These are phyloP conservation scores for Ogataea trehalophila DNA, from an alignment of 805 yeast species.

Conservation along the genomic window DNA sequence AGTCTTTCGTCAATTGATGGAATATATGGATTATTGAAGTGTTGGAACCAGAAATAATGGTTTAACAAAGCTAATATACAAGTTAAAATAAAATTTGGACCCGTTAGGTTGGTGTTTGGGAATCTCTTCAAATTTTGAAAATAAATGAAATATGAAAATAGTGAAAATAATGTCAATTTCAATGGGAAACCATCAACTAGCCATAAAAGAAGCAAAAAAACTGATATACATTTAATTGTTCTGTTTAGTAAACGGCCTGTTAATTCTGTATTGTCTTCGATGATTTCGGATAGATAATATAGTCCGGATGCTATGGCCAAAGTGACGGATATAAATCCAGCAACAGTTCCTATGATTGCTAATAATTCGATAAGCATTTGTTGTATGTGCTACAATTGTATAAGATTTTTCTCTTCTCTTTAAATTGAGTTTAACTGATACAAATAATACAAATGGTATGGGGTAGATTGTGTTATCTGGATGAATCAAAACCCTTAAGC, in stretches of 20 bases:
- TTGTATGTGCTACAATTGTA: no score
- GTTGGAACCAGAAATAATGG: slow-evolving; percentile 86
- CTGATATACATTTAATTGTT: slow-evolving; percentile 59
- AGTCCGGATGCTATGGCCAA: slow-evolving; percentile 79
- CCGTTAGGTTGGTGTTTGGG: slow-evolving; percentile 74
- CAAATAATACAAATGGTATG: no score
- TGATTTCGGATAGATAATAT: slow-evolving; percentile 85
- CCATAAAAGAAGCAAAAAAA: slow-evolving; percentile 49
- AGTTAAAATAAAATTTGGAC: slow-evolving; percentile 65
- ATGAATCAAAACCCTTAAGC: no score
- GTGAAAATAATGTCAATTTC: slow-evolving; percentile 57
- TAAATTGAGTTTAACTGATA: no score
- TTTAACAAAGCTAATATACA: slow-evolving; percentile 71
- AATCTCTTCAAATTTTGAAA: slow-evolving; percentile 72
- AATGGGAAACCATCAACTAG: slow-evolving; percentile 79
- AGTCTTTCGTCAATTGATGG: slow-evolving; percentile 65
- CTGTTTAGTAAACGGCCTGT: slow-evolving; percentile 66
- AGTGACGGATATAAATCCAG: slow-evolving; percentile 59
- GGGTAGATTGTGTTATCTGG: no score
- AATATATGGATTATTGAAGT: slow-evolving; percentile 67
- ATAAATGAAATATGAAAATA: slow-evolving; percentile 68
- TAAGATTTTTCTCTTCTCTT: no score
- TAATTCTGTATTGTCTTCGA: slow-evolving; percentile 88
- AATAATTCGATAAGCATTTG: slow-evolving; percentile 54
- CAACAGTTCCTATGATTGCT: slow-evolving; percentile 53